Evolutionary conservation across 1,284 basidiomycete species (phyloP), one percentile per base, ranked within the genome.

Genomic region (Leccinum laetum): DNA sequence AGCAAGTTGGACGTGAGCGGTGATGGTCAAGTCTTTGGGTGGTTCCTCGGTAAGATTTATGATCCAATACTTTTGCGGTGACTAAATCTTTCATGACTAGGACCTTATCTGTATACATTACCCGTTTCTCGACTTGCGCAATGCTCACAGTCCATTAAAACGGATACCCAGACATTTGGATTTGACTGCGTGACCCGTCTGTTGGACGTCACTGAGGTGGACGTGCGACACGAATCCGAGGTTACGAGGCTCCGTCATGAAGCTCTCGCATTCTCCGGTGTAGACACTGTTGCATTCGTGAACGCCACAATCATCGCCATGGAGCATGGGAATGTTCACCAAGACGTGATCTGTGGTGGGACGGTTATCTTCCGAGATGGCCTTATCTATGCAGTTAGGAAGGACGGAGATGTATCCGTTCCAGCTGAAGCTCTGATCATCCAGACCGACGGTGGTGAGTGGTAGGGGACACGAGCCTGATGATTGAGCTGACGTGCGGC

Each of bases 221-320:
- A 83, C 26, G 81, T 89, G 29, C 79, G 82, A 65, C 86, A 90
- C 71, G 76, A 83, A 11, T 89, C 87, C 5, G 89, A 90, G 71
- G 82, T 89, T 29, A 73, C 78, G 10, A 82, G 88, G 37, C 76
- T 90, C 61, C 87, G 82, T 70, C 71, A 78, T 52, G 86, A 90
- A 35, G 84, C 86, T 4, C 56, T 65, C 32, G 67, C 67, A 13
- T 59, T 64, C 59, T 67, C 75, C 65, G 78, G 79, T 63, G 78
- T 79, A 2, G 83, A 85, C 63, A 76, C 82, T 24, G 79, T 90
- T 32, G 82, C 87, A 37, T 83, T 91, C 53, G 79, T 79, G 65
- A 91, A 91, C 70, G 90, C 89, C 0, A 90, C 86, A 0, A 70
- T 91, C 21, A 73, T 91, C 62, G 88, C 88, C 0, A 89, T 91